A percentile compares a stretch with the other conserved stretches of the same genome.
phyloP scores from a whole-genome alignment of 1,284 basidiomycete genomes.

The Moesziomyces sp. region DNA sequence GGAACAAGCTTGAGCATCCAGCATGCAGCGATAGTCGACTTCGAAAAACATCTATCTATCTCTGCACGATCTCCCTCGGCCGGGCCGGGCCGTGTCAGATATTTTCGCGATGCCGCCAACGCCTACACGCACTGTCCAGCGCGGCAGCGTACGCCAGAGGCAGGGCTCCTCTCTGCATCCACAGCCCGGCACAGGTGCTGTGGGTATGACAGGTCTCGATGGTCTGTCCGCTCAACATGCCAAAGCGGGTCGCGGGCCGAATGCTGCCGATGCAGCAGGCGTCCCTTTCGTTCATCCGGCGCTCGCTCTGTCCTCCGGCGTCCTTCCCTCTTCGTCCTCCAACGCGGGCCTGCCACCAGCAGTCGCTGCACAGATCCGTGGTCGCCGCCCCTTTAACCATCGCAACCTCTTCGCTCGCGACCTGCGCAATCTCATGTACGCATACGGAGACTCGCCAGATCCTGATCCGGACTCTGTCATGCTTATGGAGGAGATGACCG shows the following conservation, averaged over 20 bases:
- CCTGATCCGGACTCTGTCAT: slow-evolving; percentile 86
- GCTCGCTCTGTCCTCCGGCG: slow-evolving; percentile 24
- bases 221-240: slow-evolving; percentile 12
- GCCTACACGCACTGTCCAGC: slow-evolving; percentile 24
- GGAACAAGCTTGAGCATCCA: background rate
- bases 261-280: slow-evolving; percentile 16
- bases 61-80: background rate
- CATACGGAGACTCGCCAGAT: slow-evolving; percentile 90
- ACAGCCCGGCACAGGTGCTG: slow-evolving; percentile 9
- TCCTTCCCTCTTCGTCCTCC: slow-evolving; percentile 14
- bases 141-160: slow-evolving; percentile 36
- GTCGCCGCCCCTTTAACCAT: slow-evolving; percentile 55
- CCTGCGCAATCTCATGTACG: slow-evolving; percentile 87
- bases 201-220: slow-evolving; percentile 4
- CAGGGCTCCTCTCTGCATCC: slow-evolving; percentile 41
- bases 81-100: slow-evolving; percentile 5
- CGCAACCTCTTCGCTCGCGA: slow-evolving; percentile 57
- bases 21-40: background rate
- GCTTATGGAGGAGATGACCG: slow-evolving; percentile 91
- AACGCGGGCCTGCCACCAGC: slow-evolving; percentile 18
- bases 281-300: slow-evolving; percentile 48
- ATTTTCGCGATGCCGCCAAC: slow-evolving; percentile 30
- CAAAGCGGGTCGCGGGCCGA: slow-evolving; percentile 16
- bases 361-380: slow-evolving; percentile 25
- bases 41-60: background rate